Percentiles rank a stretch among this genome's conserved stretches.
phyloP scores from a whole-genome alignment of 2,329 filamentous ascomycete species.

The Diplodia intermedia region DNA sequence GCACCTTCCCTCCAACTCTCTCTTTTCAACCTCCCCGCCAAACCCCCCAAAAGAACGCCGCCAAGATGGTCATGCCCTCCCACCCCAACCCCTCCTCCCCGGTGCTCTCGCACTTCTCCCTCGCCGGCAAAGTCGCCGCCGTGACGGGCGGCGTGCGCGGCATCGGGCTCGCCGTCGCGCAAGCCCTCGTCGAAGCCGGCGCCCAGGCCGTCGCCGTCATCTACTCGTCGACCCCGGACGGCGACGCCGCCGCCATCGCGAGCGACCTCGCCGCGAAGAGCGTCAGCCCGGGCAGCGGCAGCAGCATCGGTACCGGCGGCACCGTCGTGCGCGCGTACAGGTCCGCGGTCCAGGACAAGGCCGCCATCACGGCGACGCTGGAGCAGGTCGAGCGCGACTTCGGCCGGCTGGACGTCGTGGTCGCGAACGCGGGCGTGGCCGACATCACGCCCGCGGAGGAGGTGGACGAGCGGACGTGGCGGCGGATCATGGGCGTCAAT shows the following conservation, averaged over 20 bases:
- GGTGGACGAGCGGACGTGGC: slow-evolving; percentile 16
- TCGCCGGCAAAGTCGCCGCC: slow-evolving; percentile 32
- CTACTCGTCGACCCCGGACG: slow-evolving; percentile 36
- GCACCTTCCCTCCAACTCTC: neutral
- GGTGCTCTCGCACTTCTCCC: slow-evolving; percentile 33
- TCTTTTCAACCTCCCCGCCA: neutral
- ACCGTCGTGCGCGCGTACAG: slow-evolving; percentile 36
- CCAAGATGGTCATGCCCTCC: slow-evolving; percentile 29
- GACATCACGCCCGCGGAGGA: slow-evolving; percentile 30
- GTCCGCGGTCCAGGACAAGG: slow-evolving; percentile 34
- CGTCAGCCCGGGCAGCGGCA: neutral
- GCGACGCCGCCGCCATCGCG: slow-evolving; percentile 34
- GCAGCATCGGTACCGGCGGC: slow-evolving; percentile 14
- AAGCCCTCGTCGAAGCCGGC: slow-evolving; percentile 34
- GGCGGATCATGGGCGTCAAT: slow-evolving; percentile 22
- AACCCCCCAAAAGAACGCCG: neutral
- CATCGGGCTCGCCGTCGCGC: slow-evolving; percentile 33
- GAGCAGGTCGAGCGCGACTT: slow-evolving; percentile 29
- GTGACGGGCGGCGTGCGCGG: slow-evolving; percentile 33
- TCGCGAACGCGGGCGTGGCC: slow-evolving; percentile 33
- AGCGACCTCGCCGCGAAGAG: slow-evolving; percentile 35
- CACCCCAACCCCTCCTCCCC: slow-evolving; percentile 26
- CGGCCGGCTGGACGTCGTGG: slow-evolving; percentile 32
- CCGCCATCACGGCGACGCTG: slow-evolving; percentile 33
- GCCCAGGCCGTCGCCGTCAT: slow-evolving; percentile 31